phyloP scores from a whole-genome alignment of 2,329 filamentous ascomycete genomes.

The Pseudogymnoascus verrucosus region DNA sequence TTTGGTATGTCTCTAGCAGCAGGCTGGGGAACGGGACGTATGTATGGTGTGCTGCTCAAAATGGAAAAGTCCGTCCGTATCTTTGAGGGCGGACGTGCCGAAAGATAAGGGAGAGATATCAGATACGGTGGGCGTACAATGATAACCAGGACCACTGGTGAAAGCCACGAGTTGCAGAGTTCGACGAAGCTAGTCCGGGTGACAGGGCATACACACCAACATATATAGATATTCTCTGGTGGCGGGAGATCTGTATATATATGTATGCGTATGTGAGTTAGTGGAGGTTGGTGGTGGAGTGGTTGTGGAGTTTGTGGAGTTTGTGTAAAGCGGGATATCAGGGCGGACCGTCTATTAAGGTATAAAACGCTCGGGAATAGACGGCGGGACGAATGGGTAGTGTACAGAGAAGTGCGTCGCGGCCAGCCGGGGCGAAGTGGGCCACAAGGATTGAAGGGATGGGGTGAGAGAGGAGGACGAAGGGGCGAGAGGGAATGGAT shows the following conservation, averaged over 20 bases:
- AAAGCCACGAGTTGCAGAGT: background rate
- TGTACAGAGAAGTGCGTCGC: background rate
- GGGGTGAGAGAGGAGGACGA: background rate
- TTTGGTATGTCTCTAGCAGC: no score
- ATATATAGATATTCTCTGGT: background rate
- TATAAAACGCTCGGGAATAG: background rate
- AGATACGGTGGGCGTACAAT: background rate
- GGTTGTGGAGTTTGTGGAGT: background rate
- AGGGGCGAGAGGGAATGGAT: background rate
- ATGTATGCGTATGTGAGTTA: background rate
- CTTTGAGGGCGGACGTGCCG: background rate
- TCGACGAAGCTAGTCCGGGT: background rate
- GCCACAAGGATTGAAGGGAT: background rate
- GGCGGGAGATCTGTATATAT: background rate
- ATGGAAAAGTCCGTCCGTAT: background rate
- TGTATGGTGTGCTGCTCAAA: background rate
- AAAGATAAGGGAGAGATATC: slow-evolving; percentile 1
- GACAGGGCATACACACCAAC: background rate
- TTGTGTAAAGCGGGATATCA: background rate
- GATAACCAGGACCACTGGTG: background rate
- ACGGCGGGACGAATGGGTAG: background rate
- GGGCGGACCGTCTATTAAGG: slow-evolving; percentile 1
- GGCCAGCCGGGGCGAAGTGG: background rate
- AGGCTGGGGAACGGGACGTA: background rate
- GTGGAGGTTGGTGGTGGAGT: background rate